Percentiles rank a stretch among this genome's conserved stretches.
Conservation (phyloP, 2,329 filamentous ascomycete genomes). For the Ophiostoma fasciatum region DNA sequence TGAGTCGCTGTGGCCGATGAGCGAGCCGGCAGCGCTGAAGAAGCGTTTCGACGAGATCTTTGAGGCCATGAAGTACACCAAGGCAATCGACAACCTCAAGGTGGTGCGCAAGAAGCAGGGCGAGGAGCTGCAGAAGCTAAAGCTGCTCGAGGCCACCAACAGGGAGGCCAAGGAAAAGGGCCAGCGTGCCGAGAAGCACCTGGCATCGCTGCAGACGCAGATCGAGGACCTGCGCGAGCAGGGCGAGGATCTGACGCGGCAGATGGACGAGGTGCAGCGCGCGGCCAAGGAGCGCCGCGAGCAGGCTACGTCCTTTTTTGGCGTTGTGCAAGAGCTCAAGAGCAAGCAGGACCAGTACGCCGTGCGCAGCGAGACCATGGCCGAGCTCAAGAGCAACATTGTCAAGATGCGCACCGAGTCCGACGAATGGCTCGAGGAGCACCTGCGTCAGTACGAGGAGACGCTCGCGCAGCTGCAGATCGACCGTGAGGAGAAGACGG, state of each 20-base stretch:
- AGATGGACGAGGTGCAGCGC: constrained; percentile 45
- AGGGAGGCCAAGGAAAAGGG: constrained; percentile 72
- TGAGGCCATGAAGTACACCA: constrained; percentile 91
- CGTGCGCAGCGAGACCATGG: constrained; percentile 54
- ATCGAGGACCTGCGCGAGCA: constrained; percentile 47
- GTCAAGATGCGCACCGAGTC: constrained; percentile 58
- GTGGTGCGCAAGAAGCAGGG: constrained; percentile 69
- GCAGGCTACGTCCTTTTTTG: constrained; percentile 57
- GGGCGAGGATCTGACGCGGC: constrained; percentile 38
- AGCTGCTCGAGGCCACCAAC: constrained; percentile 46
- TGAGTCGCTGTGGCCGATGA: constrained; percentile 93
- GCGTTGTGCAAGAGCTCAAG: constrained; percentile 59
- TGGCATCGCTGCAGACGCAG: constrained; percentile 48
- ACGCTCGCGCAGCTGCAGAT: constrained; percentile 50
- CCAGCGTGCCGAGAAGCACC: constrained; percentile 53
- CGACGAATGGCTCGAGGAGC: constrained; percentile 58
- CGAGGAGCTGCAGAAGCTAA: constrained; percentile 56
- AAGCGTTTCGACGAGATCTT: constrained; percentile 97
- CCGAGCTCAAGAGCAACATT: constrained; percentile 56
- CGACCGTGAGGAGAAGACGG: constrained; percentile 47
- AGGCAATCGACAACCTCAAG: constrained; percentile 93
- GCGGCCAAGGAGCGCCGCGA: constrained; percentile 44
- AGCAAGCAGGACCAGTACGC: constrained; percentile 62
- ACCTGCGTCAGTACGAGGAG: constrained; percentile 64
- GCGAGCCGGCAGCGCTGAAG: constrained; percentile 71